phyloP scores from a whole-genome alignment of 2,329 filamentous ascomycete species.

The Cyanodermella asteris region DNA sequence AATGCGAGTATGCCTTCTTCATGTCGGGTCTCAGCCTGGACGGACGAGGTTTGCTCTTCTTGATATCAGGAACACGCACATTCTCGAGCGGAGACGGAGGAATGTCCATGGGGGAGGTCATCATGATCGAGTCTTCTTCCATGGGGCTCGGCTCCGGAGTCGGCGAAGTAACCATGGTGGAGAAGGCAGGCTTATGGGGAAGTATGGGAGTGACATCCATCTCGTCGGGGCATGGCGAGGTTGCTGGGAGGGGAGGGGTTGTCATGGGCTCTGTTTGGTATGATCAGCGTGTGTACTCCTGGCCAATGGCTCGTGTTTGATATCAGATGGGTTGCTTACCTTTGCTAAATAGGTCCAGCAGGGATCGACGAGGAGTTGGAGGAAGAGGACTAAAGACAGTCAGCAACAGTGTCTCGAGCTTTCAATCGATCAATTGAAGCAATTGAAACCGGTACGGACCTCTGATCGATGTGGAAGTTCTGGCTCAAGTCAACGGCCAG shows the following conservation, averaged over 20 bases:
- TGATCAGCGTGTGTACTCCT: no score
- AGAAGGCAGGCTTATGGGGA: conserved; percentile 61
- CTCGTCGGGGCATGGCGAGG: conserved; percentile 57
- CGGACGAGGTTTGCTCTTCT: no score
- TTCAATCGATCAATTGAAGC: conserved; percentile 5
- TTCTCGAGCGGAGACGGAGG: background rate
- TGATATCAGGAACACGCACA: no score
- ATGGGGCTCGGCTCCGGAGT: conserved; percentile 16
- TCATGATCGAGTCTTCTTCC: conserved; percentile 3
- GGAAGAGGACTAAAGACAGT: conserved; percentile 47
- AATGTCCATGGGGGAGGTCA: background rate
- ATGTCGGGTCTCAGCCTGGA: no score
- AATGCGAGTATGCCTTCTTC: no score
- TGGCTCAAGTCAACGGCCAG: conserved; percentile 86
- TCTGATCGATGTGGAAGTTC: conserved; percentile 90
- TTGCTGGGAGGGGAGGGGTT: conserved; percentile 66
- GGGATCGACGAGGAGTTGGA: conserved; percentile 60
- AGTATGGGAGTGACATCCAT: conserved; percentile 94
- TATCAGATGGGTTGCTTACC: conserved; percentile 27
- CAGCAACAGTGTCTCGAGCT: conserved; percentile 11
- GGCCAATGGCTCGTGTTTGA: conserved; percentile 10
- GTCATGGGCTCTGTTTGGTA: conserved; percentile 50
- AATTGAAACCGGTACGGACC: conserved; percentile 34
- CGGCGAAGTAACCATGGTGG: conserved; percentile 18
- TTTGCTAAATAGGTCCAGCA: conserved; percentile 50